phyloP scores from a whole-genome alignment of 2,329 filamentous ascomycete species.

The Knoxdaviesia proteae region DNA sequence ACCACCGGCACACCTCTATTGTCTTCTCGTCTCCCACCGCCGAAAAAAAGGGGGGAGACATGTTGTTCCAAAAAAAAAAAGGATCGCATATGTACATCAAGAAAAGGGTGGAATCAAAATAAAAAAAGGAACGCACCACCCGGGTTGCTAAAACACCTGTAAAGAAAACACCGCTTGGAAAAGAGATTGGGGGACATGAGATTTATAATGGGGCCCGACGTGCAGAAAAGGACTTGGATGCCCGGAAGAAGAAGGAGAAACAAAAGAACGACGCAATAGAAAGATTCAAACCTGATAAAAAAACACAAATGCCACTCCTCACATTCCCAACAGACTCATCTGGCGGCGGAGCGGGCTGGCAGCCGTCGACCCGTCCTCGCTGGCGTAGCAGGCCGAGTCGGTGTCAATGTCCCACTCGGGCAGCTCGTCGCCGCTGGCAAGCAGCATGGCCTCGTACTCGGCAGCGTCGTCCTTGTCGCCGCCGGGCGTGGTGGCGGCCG shows the following conservation, averaged over 20 bases:
- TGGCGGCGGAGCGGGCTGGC: slow-evolving; percentile 50
- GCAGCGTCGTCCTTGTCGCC: slow-evolving; percentile 22
- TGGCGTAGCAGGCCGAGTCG: slow-evolving; percentile 50
- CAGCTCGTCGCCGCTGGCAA: slow-evolving; percentile 25
- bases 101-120: slow-evolving; percentile 2
- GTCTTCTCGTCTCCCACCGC: too few relatives aligned
- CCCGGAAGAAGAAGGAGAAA: neutral
- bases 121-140: neutral
- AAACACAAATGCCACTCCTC: slow-evolving; percentile 1
- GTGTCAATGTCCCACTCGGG: slow-evolving; percentile 90
- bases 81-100: neutral
- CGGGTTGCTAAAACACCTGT: too few relatives aligned
- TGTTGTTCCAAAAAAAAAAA: neutral
- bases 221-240: neutral
- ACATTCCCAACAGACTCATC: slow-evolving; percentile 53
- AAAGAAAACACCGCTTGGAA: too few relatives aligned
- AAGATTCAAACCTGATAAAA: neutral
- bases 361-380: slow-evolving; percentile 48
- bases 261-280: neutral
- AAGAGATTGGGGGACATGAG: too few relatives aligned
- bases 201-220: too few relatives aligned
- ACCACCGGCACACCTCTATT: too few relatives aligned
- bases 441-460: slow-evolving; percentile 1
- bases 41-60: neutral
- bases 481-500: slow-evolving; percentile 7